Evolutionary conservation across 257 asterid species (phyloP).

Genomic region (Marsdenia floribunda): DNA sequence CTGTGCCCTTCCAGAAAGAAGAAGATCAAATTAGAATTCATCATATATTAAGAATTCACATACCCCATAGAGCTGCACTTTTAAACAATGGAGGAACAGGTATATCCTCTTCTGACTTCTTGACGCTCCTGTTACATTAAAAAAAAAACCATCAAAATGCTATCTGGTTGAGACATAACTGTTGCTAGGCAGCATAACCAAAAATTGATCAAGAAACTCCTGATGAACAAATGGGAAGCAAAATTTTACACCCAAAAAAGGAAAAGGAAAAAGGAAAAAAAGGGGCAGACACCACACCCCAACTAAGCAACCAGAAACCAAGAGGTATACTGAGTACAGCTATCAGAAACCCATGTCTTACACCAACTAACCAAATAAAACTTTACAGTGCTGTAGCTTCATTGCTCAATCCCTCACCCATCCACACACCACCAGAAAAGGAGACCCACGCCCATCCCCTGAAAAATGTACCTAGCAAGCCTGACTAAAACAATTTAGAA

Average conservation of each 20-base stretch:
- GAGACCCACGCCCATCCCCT: not conserved
- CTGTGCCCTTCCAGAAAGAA: not conserved
- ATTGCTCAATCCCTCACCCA: not conserved
- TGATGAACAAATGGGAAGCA: not conserved
- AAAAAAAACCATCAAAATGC: conserved; percentile 1
- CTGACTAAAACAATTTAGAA: not conserved
- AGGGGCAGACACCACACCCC: too few species aligned
- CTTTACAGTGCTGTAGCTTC: not conserved
- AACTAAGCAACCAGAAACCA: not conserved
- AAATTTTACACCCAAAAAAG: not conserved
- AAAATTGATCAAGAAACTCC: not conserved
- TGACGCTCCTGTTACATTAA: conserved; percentile 59
- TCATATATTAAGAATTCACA: conserved; percentile 17
- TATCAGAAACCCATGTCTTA: not conserved
- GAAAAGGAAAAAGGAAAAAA: not conserved
- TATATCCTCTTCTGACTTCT: conserved; percentile 78
- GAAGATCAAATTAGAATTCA: not conserved
- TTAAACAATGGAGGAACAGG: conserved; percentile 86
- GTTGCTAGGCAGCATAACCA: not conserved
- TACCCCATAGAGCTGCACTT: conserved; percentile 96
- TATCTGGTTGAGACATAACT: not conserved
- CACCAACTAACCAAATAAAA: not conserved
- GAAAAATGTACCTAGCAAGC: not conserved
- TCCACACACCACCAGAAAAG: not conserved
- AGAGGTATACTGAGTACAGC: not conserved